A percentile compares a stretch with the other conserved stretches of the same genome.
Evolutionary conservation across 805 yeast genomes (phyloP).

Genomic region (Wickerhamiella alocasiicola): DNA sequence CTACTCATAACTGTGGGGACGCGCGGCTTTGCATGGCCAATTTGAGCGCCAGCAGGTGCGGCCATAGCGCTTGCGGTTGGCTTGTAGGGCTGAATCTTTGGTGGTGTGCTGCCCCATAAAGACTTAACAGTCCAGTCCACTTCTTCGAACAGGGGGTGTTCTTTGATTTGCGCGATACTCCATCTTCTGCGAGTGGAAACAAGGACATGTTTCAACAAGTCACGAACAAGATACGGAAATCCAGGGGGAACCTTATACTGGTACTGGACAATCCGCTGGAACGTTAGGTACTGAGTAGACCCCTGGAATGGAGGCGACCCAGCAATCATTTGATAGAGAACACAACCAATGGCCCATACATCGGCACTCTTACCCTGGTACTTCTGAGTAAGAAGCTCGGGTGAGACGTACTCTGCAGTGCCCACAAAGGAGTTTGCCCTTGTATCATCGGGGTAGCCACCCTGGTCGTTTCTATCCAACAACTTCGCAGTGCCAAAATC

Average conservation of each 20-base stretch:
- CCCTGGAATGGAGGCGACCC: constrained; percentile 90
- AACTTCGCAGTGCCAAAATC: constrained; percentile 98
- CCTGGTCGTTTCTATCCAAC: constrained; percentile 30
- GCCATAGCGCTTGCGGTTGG: constrained; percentile 20
- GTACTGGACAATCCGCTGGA: constrained; percentile 71
- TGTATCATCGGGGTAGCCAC: constrained; percentile 28
- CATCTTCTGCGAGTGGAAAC: constrained; percentile 59
- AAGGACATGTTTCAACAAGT: constrained; percentile 53
- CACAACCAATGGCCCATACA: constrained; percentile 92
- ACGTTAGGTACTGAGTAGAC: constrained; percentile 68
- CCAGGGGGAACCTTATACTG: constrained; percentile 62
- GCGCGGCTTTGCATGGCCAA: constrained; percentile 7
- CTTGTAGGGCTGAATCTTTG: constrained; percentile 45
- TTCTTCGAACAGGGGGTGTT: constrained; percentile 57
- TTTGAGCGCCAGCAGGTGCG: constrained; percentile 12
- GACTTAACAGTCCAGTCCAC: constrained; percentile 57
- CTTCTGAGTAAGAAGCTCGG: constrained; percentile 70
- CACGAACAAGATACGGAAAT: constrained; percentile 50
- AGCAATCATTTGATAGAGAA: constrained; percentile 65
- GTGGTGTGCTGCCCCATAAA: constrained; percentile 60
- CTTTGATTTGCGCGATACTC: constrained; percentile 43
- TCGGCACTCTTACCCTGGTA: constrained; percentile 75
- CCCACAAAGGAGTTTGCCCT: constrained; percentile 72
- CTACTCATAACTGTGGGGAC: background rate
- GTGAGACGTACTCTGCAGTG: constrained; percentile 93